A percentile compares a stretch with the other conserved stretches of the same genome.
Conservation (phyloP, 2,329 filamentous ascomycete species). For the Ceratocystis papillata region DNA sequence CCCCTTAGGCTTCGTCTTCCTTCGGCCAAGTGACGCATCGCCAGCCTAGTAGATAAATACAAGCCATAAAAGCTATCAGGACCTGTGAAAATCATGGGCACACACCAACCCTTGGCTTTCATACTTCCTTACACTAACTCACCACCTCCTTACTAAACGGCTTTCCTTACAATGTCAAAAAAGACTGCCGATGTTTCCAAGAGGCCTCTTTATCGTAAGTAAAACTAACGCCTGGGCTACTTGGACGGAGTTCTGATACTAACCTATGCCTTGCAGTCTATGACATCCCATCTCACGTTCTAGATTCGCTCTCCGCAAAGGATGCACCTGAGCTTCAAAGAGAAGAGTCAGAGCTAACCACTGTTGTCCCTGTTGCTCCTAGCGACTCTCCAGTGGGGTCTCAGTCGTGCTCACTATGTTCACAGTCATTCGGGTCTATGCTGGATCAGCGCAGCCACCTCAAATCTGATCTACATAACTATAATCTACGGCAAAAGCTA, state of each 20-base stretch:
- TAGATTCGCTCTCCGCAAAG: constrained; percentile 51
- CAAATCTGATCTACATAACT: constrained; percentile 82
- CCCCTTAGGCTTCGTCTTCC: not conserved
- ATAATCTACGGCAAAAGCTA: constrained; percentile 88
- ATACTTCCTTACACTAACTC: too few relatives aligned
- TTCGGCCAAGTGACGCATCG: constrained; percentile 15
- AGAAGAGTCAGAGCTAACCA: constrained; percentile 27
- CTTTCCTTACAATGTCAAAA: constrained; percentile 13
- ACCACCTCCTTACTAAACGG: too few relatives aligned
- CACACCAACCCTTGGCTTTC: too few relatives aligned
- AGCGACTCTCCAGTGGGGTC: constrained; percentile 44
- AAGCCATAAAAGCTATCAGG: not conserved
- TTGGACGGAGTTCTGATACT: not conserved
- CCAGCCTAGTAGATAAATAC: not conserved
- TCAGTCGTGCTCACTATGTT: constrained; percentile 72
- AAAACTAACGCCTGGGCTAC: too few relatives aligned
- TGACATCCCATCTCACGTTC: constrained; percentile 64
- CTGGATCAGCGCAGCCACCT: constrained; percentile 77
- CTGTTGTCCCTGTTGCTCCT: constrained; percentile 26
- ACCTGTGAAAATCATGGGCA: not conserved
- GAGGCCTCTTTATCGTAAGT: constrained; percentile 21
- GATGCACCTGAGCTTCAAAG: constrained; percentile 29
- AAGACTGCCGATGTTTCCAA: constrained; percentile 17
- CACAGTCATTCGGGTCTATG: constrained; percentile 57
- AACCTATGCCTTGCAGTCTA: constrained; percentile 49